Evolutionary conservation across 257 asterid species (phyloP).

Genomic region (Scutellaria baicalensis): DNA sequence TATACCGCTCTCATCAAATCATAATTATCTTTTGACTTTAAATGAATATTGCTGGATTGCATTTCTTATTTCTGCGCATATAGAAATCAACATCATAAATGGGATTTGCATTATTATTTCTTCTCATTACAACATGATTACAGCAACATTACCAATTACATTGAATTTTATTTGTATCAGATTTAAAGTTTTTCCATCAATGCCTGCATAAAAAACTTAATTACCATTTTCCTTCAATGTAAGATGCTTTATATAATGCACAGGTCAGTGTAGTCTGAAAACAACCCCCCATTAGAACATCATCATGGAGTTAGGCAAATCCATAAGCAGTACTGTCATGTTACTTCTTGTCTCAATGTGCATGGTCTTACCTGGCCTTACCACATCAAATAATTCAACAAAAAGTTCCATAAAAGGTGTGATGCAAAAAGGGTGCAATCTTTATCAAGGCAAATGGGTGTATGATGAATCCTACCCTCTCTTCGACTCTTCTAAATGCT

Average conservation of each 20-base stretch:
- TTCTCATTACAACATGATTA: too few species aligned
- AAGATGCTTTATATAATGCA: background rate
- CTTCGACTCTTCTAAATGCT: slow-evolving; percentile 41
- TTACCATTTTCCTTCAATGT: background rate
- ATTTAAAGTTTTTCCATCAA: too few species aligned
- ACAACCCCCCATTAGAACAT: background rate
- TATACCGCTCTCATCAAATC: too few species aligned
- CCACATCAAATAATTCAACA: background rate
- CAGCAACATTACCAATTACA: too few species aligned
- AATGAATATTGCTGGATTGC: too few species aligned
- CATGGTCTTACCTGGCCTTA: background rate
- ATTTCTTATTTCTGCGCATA: too few species aligned
- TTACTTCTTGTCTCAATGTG: background rate
- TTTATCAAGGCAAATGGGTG: slow-evolving; percentile 58
- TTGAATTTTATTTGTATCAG: too few species aligned
- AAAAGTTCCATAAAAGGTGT: background rate
- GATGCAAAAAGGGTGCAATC: slow-evolving; percentile 28
- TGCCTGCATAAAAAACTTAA: too few species aligned
- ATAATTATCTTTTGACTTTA: too few species aligned
- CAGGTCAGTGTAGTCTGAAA: background rate
- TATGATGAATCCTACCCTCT: slow-evolving; percentile 58
- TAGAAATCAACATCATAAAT: too few species aligned
- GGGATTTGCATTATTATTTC: too few species aligned
- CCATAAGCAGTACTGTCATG: background rate
- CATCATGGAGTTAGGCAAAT: background rate